Percentiles rank a stretch among this genome's conserved stretches.
Evolutionary conservation across 148 eudicot species (phyloP).

Genomic region (Cornus controversa): DNA sequence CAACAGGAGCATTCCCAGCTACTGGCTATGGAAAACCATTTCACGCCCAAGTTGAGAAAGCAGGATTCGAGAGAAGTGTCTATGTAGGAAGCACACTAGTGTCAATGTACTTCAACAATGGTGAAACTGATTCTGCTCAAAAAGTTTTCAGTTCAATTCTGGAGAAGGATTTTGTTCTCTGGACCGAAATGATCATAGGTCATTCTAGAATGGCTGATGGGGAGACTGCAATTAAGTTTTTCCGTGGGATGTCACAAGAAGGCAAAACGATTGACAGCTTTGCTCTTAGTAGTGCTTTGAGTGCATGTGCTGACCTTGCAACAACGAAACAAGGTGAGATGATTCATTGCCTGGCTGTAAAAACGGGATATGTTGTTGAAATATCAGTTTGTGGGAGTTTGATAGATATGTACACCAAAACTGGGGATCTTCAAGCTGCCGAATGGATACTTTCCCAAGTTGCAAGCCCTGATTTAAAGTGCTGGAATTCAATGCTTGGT

Average conservation of each 20-base stretch:
- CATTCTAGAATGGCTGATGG: conserved; percentile 52
- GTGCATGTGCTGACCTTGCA: conserved; percentile 86
- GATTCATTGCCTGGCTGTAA: conserved; percentile 65
- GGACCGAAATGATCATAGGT: conserved; percentile 86
- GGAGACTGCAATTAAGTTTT: conserved; percentile 57
- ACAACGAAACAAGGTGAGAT: conserved; percentile 59
- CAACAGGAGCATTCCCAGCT: conserved; percentile 40
- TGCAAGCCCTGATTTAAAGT: conserved; percentile 52
- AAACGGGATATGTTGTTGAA: conserved; percentile 52
- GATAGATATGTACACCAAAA: conserved; percentile 79
- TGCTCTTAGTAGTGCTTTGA: conserved; percentile 62
- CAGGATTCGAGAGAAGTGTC: conserved; percentile 53
- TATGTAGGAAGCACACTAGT: conserved; percentile 64
- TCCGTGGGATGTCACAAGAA: conserved; percentile 51
- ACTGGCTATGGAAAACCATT: conserved; percentile 58
- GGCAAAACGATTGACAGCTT: conserved; percentile 60
- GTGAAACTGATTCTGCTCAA: conserved; percentile 48
- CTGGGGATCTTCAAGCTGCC: conserved; percentile 63
- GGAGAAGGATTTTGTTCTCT: conserved; percentile 62
- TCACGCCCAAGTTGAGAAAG: conserved; percentile 54
- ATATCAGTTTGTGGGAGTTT: conserved; percentile 71
- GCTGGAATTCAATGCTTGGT: conserved; percentile 82
- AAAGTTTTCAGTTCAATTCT: conserved; percentile 46
- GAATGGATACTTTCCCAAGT: conserved; percentile 34
- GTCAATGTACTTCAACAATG: conserved; percentile 71